phyloP scores from a whole-genome alignment of 2,329 filamentous ascomycete genomes.

The Cytospora paraplurivora region DNA sequence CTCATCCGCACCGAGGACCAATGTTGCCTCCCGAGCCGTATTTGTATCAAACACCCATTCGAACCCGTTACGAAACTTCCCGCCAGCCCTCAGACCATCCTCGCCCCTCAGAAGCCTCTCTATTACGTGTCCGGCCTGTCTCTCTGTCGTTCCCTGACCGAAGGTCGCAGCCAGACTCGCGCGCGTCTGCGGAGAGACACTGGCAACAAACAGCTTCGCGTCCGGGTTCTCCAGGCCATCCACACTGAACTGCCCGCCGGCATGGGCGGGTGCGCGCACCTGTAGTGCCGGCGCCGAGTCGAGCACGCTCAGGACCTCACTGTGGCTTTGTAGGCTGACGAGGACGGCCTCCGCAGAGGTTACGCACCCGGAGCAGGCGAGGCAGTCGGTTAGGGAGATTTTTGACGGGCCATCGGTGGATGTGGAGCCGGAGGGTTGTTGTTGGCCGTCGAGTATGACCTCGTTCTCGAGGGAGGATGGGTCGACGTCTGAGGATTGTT shows the following conservation, averaged over 20 bases:
- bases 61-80: constrained; percentile 75
- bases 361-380: constrained; percentile 96
- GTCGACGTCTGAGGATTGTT: constrained; percentile 36
- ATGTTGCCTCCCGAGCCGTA: constrained; percentile 74
- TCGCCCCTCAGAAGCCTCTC: constrained; percentile 74
- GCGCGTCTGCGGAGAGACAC: constrained; percentile 86
- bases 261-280: constrained; percentile 38
- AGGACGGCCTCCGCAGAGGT: constrained; percentile 97
- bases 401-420: constrained; percentile 69
- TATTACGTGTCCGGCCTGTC: constrained; percentile 79
- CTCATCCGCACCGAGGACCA: constrained; percentile 79
- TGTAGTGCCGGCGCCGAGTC: constrained; percentile 63
- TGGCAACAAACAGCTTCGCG: constrained; percentile 85
- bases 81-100: constrained; percentile 68
- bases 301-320: constrained; percentile 82
- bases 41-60: constrained; percentile 92
- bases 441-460: constrained; percentile 89
- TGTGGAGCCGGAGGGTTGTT: constrained; percentile 55
- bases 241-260: constrained; percentile 42
- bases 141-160: constrained; percentile 69
- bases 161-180: constrained; percentile 87
- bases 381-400: constrained; percentile 95
- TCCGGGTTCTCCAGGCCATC: constrained; percentile 58
- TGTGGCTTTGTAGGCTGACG: constrained; percentile 90
- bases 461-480: constrained; percentile 63